Evolutionary conservation across 2,329 filamentous ascomycete genomes (phyloP).

Genomic region (Ophiostoma populinum): DNA sequence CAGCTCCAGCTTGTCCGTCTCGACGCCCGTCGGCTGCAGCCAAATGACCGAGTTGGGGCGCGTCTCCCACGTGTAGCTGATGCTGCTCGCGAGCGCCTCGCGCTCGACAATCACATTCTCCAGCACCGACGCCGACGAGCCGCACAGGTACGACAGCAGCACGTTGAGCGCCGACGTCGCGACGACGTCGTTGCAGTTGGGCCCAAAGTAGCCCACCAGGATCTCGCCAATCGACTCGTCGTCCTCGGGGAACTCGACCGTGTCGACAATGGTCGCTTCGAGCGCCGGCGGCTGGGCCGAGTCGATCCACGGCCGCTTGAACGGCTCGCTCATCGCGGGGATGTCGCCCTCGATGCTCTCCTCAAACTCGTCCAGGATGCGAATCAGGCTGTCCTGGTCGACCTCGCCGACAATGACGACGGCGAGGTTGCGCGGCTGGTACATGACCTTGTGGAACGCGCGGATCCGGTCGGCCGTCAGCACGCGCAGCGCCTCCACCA

Average conservation of each 20-base stretch:
- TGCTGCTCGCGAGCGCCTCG: conserved; percentile 76
- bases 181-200: conserved; percentile 54
- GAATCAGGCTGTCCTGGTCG: conserved; percentile 61
- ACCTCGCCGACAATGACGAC: conserved; percentile 85
- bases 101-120: conserved; percentile 88
- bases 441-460: conserved; percentile 93
- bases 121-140: conserved; percentile 79
- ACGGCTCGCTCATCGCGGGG: conserved; percentile 55
- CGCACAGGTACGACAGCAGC: conserved; percentile 71
- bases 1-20: conserved; percentile 64
- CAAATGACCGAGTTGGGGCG: conserved; percentile 71
- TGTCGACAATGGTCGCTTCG: conserved; percentile 54
- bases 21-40: conserved; percentile 73
- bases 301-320: conserved; percentile 80
- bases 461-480: conserved; percentile 80
- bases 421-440: conserved; percentile 89
- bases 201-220: conserved; percentile 71
- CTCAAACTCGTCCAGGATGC: conserved; percentile 77
- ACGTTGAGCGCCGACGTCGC: conserved; percentile 59
- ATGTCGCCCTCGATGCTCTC: conserved; percentile 70
- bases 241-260: conserved; percentile 84
- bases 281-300: conserved; percentile 62
- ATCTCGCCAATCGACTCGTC: conserved; percentile 89
- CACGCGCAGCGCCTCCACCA: conserved; percentile 80
- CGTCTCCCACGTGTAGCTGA: conserved; percentile 63